Percentiles rank a stretch among this genome's conserved stretches.
Conservation (phyloP, 2,329 filamentous ascomycete species). For the Curvularia spicifera region DNA sequence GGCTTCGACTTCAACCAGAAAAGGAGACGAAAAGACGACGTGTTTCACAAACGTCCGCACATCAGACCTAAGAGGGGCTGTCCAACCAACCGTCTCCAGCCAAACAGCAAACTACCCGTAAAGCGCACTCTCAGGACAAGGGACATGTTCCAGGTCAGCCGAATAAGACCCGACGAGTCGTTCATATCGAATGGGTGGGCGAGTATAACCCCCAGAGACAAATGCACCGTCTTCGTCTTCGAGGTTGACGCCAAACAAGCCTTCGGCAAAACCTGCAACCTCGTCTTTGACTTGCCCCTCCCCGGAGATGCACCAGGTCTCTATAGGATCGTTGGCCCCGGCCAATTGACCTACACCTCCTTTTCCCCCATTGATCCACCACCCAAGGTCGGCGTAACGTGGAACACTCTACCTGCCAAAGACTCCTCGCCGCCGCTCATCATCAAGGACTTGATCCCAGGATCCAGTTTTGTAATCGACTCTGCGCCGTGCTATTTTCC, state of each 20-base stretch:
- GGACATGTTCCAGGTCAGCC: conserved; percentile 31
- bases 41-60: too few species aligned
- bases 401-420: conserved; percentile 29
- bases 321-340: conserved; percentile 14
- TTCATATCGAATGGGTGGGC: conserved; percentile 27
- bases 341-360: conserved; percentile 34
- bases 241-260: conserved; percentile 26
- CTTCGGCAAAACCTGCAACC: conserved; percentile 39
- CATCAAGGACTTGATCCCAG: conserved; percentile 29
- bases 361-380: conserved; percentile 33
- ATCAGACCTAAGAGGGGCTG: conserved; percentile 9
- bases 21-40: too few species aligned
- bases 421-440: conserved; percentile 28
- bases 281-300: conserved; percentile 38
- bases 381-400: conserved; percentile 28
- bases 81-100: conserved; percentile 28
- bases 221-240: conserved; percentile 43
- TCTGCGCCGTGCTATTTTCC: conserved; percentile 31
- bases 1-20: too few species aligned
- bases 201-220: conserved; percentile 35
- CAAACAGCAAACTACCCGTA: conserved; percentile 32
- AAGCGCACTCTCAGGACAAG: conserved; percentile 25
- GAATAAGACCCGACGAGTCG: conserved; percentile 25
- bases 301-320: conserved; percentile 8
- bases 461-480: conserved; percentile 35